phyloP scores from a whole-genome alignment of 2,329 filamentous ascomycete species.

The Fusarium bulbicola region DNA sequence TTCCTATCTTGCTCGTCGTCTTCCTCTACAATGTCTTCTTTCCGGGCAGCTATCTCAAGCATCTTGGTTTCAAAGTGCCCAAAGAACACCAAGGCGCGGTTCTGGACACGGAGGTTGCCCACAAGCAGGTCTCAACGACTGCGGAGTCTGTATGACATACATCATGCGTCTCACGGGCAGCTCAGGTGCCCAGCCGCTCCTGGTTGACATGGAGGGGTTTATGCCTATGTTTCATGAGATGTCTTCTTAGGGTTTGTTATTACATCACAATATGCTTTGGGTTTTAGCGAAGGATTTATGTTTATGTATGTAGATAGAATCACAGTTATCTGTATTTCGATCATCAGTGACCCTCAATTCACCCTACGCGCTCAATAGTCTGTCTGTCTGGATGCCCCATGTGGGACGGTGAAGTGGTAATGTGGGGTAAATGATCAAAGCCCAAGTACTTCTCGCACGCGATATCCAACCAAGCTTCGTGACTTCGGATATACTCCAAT shows the following conservation, averaged over 20 bases:
- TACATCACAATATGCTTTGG: neutral
- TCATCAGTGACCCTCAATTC: no score
- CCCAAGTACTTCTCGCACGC: neutral
- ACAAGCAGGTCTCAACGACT: neutral
- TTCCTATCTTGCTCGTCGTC: constrained; percentile 28
- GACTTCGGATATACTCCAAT: neutral
- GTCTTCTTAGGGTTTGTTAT: neutral
- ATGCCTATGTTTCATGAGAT: neutral
- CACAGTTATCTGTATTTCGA: neutral
- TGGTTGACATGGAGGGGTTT: neutral
- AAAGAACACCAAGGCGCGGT: neutral
- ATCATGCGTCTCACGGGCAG: no score
- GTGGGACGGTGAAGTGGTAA: neutral
- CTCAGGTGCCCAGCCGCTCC: no score
- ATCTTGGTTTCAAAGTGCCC: constrained; percentile 26
- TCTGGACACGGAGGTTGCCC: neutral
- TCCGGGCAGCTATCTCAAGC: constrained; percentile 24
- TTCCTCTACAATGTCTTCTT: constrained; percentile 35
- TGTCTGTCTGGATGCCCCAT: neutral
- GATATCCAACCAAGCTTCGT: neutral
- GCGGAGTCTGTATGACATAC: neutral
- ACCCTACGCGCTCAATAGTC: neutral
- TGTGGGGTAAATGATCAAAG: neutral
- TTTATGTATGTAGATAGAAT: neutral
- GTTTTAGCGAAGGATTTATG: neutral